phyloP scores from a whole-genome alignment of 1,284 basidiomycete species.

The Ganoderma resinaceum region DNA sequence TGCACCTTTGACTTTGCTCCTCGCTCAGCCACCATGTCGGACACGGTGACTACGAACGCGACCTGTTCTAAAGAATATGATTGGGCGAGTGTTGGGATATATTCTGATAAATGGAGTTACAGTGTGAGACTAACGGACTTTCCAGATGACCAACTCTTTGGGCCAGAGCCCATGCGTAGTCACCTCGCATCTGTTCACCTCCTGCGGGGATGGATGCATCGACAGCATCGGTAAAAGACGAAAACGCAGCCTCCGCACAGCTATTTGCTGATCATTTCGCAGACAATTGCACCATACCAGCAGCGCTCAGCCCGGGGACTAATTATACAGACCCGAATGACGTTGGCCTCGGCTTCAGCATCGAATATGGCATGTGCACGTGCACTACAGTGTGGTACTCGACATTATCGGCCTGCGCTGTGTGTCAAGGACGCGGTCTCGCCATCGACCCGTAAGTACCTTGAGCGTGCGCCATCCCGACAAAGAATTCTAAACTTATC shows the following conservation, averaged over 20 bases:
- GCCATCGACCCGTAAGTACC: background rate
- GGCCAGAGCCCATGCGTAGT: slow-evolving; percentile 1
- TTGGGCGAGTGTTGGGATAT: background rate
- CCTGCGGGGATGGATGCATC: background rate
- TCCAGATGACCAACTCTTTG: background rate
- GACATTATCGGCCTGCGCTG: background rate
- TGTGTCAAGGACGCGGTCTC: background rate
- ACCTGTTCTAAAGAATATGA: background rate
- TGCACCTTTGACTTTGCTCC: background rate
- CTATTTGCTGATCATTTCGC: background rate
- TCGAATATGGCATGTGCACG: background rate
- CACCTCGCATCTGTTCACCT: background rate
- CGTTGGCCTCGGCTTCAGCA: background rate
- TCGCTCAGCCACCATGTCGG: background rate
- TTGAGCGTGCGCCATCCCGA: no score
- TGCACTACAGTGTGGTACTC: slow-evolving; percentile 4
- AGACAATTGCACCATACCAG: background rate
- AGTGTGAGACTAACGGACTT: background rate
- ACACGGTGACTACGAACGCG: background rate
- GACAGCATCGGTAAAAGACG: background rate
- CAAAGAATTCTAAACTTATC: background rate
- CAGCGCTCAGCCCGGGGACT: background rate
- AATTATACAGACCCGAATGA: background rate
- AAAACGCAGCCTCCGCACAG: background rate
- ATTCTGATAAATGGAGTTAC: background rate